phyloP scores from a whole-genome alignment of 768 basidiomycete genomes.

The Symmetrospora coprosmae region DNA sequence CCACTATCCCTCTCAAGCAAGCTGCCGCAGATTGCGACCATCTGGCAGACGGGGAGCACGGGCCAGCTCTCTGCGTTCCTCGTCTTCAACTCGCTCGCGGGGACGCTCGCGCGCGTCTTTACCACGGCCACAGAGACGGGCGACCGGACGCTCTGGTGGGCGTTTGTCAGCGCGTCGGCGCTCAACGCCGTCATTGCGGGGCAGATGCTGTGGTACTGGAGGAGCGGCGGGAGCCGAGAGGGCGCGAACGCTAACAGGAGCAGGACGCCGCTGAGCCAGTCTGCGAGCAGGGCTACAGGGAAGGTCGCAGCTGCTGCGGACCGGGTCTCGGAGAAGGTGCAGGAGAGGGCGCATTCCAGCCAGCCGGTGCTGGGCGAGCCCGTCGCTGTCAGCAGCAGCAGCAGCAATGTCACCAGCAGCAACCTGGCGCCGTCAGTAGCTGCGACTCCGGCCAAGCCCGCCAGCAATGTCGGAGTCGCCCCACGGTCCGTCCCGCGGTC shows the following conservation, averaged over 20 bases:
- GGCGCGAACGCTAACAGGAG: too few relatives aligned
- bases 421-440: neutral
- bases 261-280: too few relatives aligned
- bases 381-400: neutral
- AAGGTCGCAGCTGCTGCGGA: neutral
- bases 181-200: slow-evolving; percentile 58
- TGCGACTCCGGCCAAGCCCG: slow-evolving; percentile 8
- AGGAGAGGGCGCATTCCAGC: slow-evolving; percentile 2
- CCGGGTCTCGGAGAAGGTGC: slow-evolving; percentile 7
- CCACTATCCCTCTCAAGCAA: slow-evolving; percentile 86
- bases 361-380: too few relatives aligned
- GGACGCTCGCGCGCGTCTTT: slow-evolving; percentile 81
- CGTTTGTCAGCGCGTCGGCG: slow-evolving; percentile 65
- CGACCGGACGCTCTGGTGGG: slow-evolving; percentile 63
- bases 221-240: neutral
- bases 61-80: slow-evolving; percentile 91
- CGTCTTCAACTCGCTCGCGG: slow-evolving; percentile 69
- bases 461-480: neutral
- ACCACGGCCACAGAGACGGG: slow-evolving; percentile 82
- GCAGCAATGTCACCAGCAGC: neutral
- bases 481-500: neutral
- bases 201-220: slow-evolving; percentile 28
- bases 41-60: slow-evolving; percentile 58
- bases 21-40: slow-evolving; percentile 80
- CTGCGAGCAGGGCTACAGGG: too few relatives aligned